Conservation (phyloP, 257 asterid species). For the Gentiana macrophylla region DNA sequence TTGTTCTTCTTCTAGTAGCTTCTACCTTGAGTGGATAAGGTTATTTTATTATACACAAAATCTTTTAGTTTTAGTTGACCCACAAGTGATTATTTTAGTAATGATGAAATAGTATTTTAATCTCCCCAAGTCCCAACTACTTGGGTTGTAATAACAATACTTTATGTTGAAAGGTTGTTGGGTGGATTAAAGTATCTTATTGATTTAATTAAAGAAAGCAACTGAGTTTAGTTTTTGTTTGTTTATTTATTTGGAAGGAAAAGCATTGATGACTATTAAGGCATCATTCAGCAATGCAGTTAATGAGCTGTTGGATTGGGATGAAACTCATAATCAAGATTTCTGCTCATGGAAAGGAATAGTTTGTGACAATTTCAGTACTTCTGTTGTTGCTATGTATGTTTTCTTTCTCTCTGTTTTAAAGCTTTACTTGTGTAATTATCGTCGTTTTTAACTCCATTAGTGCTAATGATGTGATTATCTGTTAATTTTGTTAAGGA, state of each 20-base stretch:
- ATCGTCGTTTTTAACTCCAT: background rate
- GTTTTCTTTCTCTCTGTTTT: conserved; percentile 5
- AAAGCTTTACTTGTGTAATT: background rate
- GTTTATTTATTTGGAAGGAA: conserved; percentile 30
- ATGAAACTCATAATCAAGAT: conserved; percentile 67
- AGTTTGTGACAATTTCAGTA: conserved; percentile 56
- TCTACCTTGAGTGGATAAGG: no score
- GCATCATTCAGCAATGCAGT: conserved; percentile 80
- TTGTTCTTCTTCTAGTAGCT: no score
- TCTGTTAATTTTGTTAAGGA: conserved; percentile 31
- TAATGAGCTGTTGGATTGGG: conserved; percentile 79
- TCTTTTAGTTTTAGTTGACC: no score
- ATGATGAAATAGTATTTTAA: no score
- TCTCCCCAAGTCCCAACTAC: no score
- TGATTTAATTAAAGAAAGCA: no score
- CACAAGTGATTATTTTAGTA: no score
- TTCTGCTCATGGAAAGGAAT: conserved; percentile 95
- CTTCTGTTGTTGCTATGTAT: conserved; percentile 75
- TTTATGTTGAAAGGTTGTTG: no score
- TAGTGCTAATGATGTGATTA: background rate
- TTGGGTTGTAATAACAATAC: no score
- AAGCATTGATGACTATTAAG: conserved; percentile 72
- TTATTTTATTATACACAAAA: no score
- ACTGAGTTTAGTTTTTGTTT: no score
- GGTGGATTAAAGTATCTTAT: no score